These are phyloP conservation scores for Amanita subjunquillea DNA, from an alignment of 768 basidiomycete species.

Conservation along the genomic window DNA sequence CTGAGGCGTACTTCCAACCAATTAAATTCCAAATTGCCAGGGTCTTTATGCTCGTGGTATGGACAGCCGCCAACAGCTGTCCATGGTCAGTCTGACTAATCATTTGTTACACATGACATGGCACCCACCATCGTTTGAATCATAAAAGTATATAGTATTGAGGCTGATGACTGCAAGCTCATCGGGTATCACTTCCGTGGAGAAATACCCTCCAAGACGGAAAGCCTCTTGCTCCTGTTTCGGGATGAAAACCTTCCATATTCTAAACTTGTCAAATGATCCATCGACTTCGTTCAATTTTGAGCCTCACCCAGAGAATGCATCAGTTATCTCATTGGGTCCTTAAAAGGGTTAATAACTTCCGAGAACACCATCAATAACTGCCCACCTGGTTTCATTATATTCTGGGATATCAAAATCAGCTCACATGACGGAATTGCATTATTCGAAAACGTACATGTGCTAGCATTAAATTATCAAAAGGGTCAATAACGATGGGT, in stretches of 20 bases:
- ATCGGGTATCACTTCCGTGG: conserved; percentile 70
- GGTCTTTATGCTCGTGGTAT: conserved; percentile 53
- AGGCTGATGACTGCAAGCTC: conserved; percentile 71
- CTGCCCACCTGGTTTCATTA: conserved; percentile 46
- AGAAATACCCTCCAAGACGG: conserved; percentile 79
- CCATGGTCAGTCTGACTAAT: neutral
- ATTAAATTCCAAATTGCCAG: conserved; percentile 82
- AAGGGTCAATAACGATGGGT: conserved; percentile 8
- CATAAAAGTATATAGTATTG: conserved; percentile 89
- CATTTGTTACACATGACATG: neutral
- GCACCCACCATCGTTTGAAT: conserved; percentile 69
- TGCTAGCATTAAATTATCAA: conserved; percentile 23
- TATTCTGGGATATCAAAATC: conserved; percentile 35
- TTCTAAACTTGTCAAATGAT: conserved; percentile 28
- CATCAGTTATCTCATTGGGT: conserved; percentile 58
- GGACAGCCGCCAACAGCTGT: conserved; percentile 71
- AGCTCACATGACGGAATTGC: conserved; percentile 5
- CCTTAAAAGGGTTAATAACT: conserved; percentile 25
- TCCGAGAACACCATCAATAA: neutral
- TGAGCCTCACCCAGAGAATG: conserved; percentile 52
- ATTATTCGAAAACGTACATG: conserved; percentile 34
- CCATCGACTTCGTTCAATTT: conserved; percentile 5
- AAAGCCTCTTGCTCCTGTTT: conserved; percentile 73
- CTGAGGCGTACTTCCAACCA: conserved; percentile 85
- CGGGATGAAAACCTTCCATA: conserved; percentile 79